phyloP scores from a whole-genome alignment of 2,329 filamentous ascomycete species.

The Pseudonectria foliicola region DNA sequence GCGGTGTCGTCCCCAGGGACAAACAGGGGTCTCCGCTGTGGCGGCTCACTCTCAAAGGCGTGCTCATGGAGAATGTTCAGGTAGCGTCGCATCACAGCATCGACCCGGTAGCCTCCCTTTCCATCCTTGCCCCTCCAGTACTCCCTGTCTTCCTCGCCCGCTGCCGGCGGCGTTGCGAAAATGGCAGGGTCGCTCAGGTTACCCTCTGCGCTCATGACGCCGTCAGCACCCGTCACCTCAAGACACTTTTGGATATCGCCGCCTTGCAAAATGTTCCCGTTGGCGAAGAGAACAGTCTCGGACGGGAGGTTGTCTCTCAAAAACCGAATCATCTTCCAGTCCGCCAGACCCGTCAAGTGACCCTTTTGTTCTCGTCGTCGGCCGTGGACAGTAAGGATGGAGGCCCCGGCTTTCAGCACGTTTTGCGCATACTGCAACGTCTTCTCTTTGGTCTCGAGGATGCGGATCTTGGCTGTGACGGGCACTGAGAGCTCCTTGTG shows the following conservation, averaged over 20 bases:
- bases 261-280: conserved; percentile 83
- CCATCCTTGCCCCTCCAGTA: conserved; percentile 81
- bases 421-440: conserved; percentile 86
- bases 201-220: conserved; percentile 91
- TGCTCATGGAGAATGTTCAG: conserved; percentile 82
- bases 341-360: conserved; percentile 85
- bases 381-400: conserved; percentile 89
- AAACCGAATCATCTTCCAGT: conserved; percentile 81
- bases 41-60: conserved; percentile 59
- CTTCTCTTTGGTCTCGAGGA: conserved; percentile 78
- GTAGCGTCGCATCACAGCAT: conserved; percentile 81
- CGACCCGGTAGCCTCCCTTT: conserved; percentile 78
- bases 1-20: conserved; percentile 50
- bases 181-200: conserved; percentile 88
- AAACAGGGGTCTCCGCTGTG: conserved; percentile 65
- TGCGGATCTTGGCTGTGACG: conserved; percentile 89
- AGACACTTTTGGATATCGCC: conserved; percentile 73
- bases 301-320: conserved; percentile 74
- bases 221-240: conserved; percentile 79
- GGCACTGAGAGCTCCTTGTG: conserved; percentile 73
- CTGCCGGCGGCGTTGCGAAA: conserved; percentile 62
- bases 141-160: conserved; percentile 62
- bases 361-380: conserved; percentile 87
- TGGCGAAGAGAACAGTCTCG: conserved; percentile 92
- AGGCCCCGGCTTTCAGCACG: conserved; percentile 80